Conservation (phyloP, 768 basidiomycete species). For the Lactarius sanguifluus region DNA sequence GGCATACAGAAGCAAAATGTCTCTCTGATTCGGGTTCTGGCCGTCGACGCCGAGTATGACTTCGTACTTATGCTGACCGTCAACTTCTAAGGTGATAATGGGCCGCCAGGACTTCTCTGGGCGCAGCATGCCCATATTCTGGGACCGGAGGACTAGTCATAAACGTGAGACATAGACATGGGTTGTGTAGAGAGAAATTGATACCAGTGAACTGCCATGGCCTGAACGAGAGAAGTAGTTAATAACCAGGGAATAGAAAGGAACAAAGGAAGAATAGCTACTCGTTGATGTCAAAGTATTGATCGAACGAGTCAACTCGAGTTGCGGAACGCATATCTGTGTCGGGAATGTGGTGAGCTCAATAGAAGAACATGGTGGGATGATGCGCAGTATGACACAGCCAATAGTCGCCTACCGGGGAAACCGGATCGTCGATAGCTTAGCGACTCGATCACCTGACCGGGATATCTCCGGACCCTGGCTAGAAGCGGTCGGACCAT, state of each 20-base stretch:
- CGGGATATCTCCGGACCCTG: not conserved
- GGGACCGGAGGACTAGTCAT: constrained; percentile 41
- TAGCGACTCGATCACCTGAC: constrained; percentile 1
- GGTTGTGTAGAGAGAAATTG: not conserved
- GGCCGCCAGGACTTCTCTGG: constrained; percentile 68
- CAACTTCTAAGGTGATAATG: constrained; percentile 57
- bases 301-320: constrained; percentile 1
- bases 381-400: no score
- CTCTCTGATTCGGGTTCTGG: constrained; percentile 65
- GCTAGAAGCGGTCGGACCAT: not conserved
- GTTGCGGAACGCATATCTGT: constrained; percentile 1
- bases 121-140: constrained; percentile 45
- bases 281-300: not conserved
- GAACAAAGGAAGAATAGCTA: not conserved
- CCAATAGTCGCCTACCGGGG: no score
- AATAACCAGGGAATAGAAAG: not conserved
- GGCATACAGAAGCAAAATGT: constrained; percentile 54
- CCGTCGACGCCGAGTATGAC: constrained; percentile 64
- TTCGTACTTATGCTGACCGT: constrained; percentile 53
- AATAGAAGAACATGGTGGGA: not conserved
- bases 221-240: constrained; percentile 21
- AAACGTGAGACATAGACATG: not conserved
- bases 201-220: constrained; percentile 37
- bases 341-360: no score
- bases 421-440: not conserved